A percentile compares a stretch with the other conserved stretches of the same genome.
These are phyloP conservation scores for Marasmius tenuissimus DNA, from an alignment of 1,284 basidiomycete species.

Conservation along the genomic window DNA sequence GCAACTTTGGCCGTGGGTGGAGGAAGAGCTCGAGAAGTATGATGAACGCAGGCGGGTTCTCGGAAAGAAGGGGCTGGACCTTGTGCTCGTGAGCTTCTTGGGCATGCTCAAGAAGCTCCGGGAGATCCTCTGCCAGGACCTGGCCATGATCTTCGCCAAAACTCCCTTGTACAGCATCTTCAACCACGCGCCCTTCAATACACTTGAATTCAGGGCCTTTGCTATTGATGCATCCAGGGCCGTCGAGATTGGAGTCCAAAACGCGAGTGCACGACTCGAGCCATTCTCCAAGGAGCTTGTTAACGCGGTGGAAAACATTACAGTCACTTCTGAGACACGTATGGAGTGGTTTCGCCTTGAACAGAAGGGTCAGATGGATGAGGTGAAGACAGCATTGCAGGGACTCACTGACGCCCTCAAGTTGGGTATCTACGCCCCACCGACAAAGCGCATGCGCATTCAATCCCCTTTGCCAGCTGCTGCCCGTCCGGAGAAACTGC, in stretches of 20 bases:
- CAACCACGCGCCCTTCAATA: conserved; percentile 20
- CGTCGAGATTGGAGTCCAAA: conserved; percentile 13
- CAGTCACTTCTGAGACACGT: too few relatives aligned
- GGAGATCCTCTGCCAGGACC: conserved; percentile 25
- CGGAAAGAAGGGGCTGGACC: conserved; percentile 10
- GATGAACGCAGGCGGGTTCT: conserved; percentile 1
- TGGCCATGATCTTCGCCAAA: conserved; percentile 20
- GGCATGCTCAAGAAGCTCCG: conserved; percentile 15
- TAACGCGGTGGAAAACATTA: background rate
- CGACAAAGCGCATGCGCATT: too few relatives aligned
- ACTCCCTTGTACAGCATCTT: conserved; percentile 19
- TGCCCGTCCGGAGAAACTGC: too few relatives aligned
- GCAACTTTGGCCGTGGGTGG: conserved; percentile 22
- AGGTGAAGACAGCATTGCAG: too few relatives aligned
- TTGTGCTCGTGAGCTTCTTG: conserved; percentile 18
- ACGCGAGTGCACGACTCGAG: conserved; percentile 14
- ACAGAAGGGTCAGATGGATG: too few relatives aligned
- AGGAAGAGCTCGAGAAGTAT: conserved; percentile 14
- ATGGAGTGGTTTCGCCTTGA: too few relatives aligned
- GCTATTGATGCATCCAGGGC: conserved; percentile 7
- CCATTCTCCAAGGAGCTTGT: conserved; percentile 15
- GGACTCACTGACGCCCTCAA: too few relatives aligned
- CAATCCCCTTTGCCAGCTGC: too few relatives aligned
- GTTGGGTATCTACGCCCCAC: too few relatives aligned
- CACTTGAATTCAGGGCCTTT: conserved; percentile 18